Percentiles rank a stretch among this genome's conserved stretches.
Evolutionary conservation across 305 asterid genomes (phyloP).

Genomic region (Salvia sclarea): DNA sequence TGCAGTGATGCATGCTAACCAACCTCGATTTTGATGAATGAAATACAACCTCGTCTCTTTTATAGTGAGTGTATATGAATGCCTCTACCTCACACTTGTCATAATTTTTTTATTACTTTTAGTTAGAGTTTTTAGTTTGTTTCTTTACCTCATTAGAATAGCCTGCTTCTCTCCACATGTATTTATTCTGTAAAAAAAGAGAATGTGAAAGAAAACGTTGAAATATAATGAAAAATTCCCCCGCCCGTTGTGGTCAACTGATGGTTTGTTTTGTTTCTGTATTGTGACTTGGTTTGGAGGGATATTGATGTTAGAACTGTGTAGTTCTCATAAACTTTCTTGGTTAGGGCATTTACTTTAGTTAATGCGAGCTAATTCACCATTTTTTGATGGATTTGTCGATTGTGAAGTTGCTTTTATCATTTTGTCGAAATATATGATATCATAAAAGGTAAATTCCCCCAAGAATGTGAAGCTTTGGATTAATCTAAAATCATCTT

Average conservation of each 20-base stretch:
- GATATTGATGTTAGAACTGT: no score
- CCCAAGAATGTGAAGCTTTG: no score
- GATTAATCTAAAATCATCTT: no score
- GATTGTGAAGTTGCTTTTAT: no score
- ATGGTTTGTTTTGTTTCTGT: neutral
- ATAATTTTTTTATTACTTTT: neutral
- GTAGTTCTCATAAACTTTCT: no score
- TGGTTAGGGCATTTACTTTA: no score
- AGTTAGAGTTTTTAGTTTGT: slow-evolving; percentile 24
- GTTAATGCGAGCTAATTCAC: no score
- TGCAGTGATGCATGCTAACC: slow-evolving; percentile 46
- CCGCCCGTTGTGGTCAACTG: neutral
- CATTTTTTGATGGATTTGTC: no score
- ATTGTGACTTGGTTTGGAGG: neutral
- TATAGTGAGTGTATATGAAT: slow-evolving; percentile 35
- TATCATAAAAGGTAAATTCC: no score
- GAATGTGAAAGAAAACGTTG: slow-evolving; percentile 22
- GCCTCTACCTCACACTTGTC: slow-evolving; percentile 18
- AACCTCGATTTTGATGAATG: slow-evolving; percentile 20
- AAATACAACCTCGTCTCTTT: neutral
- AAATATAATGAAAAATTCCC: neutral
- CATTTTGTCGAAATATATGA: no score
- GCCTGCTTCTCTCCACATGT: slow-evolving; percentile 11
- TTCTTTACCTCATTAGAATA: slow-evolving; percentile 4
- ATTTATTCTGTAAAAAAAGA: slow-evolving; percentile 25